These are phyloP conservation scores for Bombardia bombarda DNA, from an alignment of 495 filamentous ascomycete genomes.

Conservation along the genomic window DNA sequence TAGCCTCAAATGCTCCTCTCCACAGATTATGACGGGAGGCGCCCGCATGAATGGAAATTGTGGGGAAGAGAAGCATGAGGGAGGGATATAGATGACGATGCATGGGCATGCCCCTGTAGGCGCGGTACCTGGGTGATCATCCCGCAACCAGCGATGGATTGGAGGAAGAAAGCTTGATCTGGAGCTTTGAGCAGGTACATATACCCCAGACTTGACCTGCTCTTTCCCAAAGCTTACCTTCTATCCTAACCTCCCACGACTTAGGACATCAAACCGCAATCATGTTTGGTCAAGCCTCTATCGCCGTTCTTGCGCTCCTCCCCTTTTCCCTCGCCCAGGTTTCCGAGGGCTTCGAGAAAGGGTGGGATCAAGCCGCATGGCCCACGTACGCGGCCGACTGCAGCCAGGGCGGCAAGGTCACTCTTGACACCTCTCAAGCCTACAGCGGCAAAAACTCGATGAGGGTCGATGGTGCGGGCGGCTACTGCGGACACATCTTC, in stretches of 20 bases:
- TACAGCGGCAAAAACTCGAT: slow-evolving; percentile 50
- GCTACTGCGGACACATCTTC: slow-evolving; percentile 54
- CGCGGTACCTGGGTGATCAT: not conserved
- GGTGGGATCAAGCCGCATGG: slow-evolving; percentile 46
- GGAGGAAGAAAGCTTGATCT: not conserved
- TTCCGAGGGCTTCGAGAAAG: slow-evolving; percentile 45
- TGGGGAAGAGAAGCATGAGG: too few relatives aligned
- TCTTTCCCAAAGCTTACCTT: not conserved
- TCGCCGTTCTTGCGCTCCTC: slow-evolving; percentile 38
- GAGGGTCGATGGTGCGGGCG: slow-evolving; percentile 42
- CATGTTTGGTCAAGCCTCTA: slow-evolving; percentile 37
- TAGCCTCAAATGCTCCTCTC: slow-evolving; percentile 1
- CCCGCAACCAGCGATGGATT: not conserved
- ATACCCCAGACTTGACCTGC: not conserved
- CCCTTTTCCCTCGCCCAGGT: slow-evolving; percentile 41
- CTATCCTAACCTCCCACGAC: not conserved
- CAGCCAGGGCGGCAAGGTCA: slow-evolving; percentile 47
- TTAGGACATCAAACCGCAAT: slow-evolving; percentile 12
- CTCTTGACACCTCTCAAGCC: slow-evolving; percentile 42
- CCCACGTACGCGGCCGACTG: slow-evolving; percentile 48
- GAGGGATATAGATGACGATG: too few relatives aligned
- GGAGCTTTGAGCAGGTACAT: not conserved
- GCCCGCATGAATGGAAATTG: too few relatives aligned
- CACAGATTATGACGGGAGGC: too few relatives aligned
- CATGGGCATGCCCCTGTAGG: too few relatives aligned